A percentile compares a stretch with the other conserved stretches of the same genome.
Evolutionary conservation across 2,329 filamentous ascomycete genomes (phyloP).

Genomic region (Ophiostoma perfectum): DNA sequence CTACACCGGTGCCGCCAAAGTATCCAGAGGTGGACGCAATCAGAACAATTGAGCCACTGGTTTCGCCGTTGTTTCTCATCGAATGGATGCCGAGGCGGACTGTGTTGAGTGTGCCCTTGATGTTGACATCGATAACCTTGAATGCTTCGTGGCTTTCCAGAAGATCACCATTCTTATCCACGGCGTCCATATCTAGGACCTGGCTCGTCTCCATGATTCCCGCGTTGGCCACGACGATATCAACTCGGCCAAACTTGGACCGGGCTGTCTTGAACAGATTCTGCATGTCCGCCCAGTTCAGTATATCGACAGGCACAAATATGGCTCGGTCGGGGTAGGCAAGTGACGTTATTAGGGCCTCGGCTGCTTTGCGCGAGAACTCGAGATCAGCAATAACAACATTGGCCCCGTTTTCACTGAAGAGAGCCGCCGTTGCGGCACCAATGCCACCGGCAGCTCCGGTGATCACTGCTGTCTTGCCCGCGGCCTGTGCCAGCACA

Average conservation of each 20-base stretch:
- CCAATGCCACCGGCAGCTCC: background rate
- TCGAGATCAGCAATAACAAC: background rate
- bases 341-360: background rate
- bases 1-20: conserved; percentile 31
- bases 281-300: background rate
- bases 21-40: conserved; percentile 25
- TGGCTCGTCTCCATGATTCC: background rate
- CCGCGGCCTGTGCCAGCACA: background rate
- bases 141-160: conserved; percentile 29
- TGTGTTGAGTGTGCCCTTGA: conserved; percentile 42
- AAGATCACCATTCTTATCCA: conserved; percentile 2
- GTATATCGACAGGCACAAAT: background rate
- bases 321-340: background rate
- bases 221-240: background rate
- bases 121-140: conserved; percentile 38
- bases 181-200: background rate
- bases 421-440: background rate
- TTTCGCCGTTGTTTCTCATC: background rate
- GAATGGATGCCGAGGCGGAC: conserved; percentile 15
- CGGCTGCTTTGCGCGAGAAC: no score
- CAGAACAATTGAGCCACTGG: background rate
- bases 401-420: background rate
- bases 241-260: background rate
- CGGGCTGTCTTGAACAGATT: background rate
- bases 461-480: background rate